Evolutionary conservation across 306 rosid species (phyloP).

Genomic region (Purshia tridentata): DNA sequence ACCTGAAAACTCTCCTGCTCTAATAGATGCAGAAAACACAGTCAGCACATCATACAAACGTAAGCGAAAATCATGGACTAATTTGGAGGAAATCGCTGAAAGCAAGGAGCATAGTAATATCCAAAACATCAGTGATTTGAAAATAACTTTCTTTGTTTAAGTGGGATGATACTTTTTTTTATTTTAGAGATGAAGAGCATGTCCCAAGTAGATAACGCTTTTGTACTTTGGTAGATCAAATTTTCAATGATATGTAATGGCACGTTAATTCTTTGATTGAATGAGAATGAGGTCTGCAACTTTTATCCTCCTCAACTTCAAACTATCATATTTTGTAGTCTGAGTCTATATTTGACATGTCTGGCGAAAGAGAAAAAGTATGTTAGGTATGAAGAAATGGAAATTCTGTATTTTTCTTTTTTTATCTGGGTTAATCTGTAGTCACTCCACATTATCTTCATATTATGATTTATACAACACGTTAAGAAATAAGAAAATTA

Average conservation of each 20-base stretch:
- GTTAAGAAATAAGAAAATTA: too few species aligned
- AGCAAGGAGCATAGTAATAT: slow-evolving; percentile 31
- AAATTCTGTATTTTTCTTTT: too few species aligned
- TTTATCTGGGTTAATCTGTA: too few species aligned
- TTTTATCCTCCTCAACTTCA: not conserved
- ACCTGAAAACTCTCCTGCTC: slow-evolving; percentile 26
- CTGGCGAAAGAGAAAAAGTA: too few species aligned
- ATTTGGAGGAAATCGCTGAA: slow-evolving; percentile 68
- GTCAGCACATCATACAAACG: slow-evolving; percentile 43
- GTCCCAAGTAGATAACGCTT: not conserved
- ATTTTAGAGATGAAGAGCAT: not conserved
- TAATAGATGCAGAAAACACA: slow-evolving; percentile 35
- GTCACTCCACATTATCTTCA: too few species aligned
- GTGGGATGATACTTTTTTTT: not conserved
- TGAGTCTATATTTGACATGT: too few species aligned
- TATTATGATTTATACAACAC: too few species aligned
- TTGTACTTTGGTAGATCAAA: not conserved
- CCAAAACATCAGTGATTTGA: slow-evolving; percentile 25
- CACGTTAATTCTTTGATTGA: not conserved
- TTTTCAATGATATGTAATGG: not conserved
- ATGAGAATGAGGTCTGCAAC: not conserved
- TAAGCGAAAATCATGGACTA: slow-evolving; percentile 64
- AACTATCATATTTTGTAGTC: too few species aligned
- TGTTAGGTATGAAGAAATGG: too few species aligned
- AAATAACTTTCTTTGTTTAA: slow-evolving; percentile 46